These are phyloP conservation scores for Stentor coeruleus DNA, from an alignment of 73 alveolate species.

Conservation along the genomic window DNA sequence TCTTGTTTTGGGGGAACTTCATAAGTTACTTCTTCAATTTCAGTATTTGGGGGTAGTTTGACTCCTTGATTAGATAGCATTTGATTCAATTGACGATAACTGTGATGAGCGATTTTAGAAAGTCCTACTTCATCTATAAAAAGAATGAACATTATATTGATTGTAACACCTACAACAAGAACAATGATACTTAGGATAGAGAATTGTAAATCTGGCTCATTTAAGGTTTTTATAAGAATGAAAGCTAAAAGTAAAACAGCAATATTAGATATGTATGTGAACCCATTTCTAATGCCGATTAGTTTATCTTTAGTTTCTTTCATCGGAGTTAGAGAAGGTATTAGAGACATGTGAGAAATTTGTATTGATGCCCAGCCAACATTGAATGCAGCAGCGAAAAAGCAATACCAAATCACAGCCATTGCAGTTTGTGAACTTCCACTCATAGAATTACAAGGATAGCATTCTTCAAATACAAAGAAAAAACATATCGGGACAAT, in stretches of 20 bases:
- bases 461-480: conserved; percentile 25
- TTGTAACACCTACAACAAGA: conserved; percentile 35
- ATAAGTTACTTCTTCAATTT: not conserved
- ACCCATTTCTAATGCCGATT: conserved; percentile 41
- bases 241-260: conserved; percentile 42
- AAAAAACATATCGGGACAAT: conserved; percentile 34
- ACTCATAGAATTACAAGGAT: conserved; percentile 28
- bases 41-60: conserved; percentile 28
- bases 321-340: conserved; percentile 46
- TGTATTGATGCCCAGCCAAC: conserved; percentile 55
- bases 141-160: conserved; percentile 30
- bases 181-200: conserved; percentile 30
- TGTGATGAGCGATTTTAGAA: conserved; percentile 32
- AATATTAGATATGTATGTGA: conserved; percentile 45
- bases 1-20: not conserved
- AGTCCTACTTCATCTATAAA: conserved; percentile 45
- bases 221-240: conserved; percentile 29
- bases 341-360: conserved; percentile 54
- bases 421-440: conserved; percentile 26
- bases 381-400: conserved; percentile 32
- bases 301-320: conserved; percentile 49
- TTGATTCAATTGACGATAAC: not conserved
- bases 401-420: conserved; percentile 10
- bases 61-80: not conserved
- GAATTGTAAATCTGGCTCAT: conserved; percentile 34